A percentile compares a stretch with the other conserved stretches of the same genome.
Evolutionary conservation across 805 yeast species (phyloP).

Genomic region (Kodamaea kaohsiungensis): DNA sequence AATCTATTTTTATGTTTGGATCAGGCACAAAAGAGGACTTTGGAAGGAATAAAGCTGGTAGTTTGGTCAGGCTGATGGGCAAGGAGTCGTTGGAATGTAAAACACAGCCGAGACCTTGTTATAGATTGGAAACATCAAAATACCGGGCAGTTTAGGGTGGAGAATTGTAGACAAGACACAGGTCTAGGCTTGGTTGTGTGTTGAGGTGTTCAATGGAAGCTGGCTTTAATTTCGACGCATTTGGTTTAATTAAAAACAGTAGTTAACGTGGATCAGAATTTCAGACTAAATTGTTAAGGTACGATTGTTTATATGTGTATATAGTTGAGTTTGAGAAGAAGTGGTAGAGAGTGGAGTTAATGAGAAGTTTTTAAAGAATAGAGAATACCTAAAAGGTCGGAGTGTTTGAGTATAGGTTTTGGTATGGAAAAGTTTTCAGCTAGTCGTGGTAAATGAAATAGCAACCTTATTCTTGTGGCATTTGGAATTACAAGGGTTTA

Average conservation of each 20-base stretch:
- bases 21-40: slow-evolving; percentile 5
- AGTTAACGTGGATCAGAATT: background rate
- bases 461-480: no score
- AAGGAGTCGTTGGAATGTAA: background rate
- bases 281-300: no score
- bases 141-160: background rate
- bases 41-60: background rate
- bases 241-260: background rate
- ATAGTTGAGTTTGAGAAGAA: no score
- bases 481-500: no score
- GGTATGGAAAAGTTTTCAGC: no score
- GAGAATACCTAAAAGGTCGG: no score
- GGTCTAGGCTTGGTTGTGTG: background rate
- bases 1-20: slow-evolving; percentile 2
- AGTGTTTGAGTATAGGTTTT: no score
- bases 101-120: slow-evolving; percentile 1
- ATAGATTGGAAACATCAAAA: background rate
- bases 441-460: no score
- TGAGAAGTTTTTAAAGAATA: no score
- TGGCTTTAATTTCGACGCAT: background rate
- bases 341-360: no score
- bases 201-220: background rate
- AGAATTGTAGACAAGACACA: no score
- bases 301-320: no score
- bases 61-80: background rate